Evolutionary conservation across 2,329 filamentous ascomycete species (phyloP).

Genomic region (Cordyceps javanica): DNA sequence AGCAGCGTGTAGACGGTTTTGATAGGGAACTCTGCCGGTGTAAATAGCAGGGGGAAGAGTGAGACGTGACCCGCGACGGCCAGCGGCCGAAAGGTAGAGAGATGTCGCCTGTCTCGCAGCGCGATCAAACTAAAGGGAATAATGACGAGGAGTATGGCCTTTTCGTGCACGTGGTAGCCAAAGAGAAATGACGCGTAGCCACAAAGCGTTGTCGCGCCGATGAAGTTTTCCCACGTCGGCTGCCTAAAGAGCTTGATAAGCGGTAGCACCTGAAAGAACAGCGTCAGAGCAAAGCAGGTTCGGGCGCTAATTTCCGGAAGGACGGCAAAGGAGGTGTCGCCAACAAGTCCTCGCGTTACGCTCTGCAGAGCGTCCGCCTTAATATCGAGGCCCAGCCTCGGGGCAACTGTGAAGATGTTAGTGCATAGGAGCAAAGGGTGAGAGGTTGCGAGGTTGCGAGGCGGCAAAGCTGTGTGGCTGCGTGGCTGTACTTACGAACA

Average conservation of each 20-base stretch:
- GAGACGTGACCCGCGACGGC: constrained; percentile 93
- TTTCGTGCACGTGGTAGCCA: constrained; percentile 98
- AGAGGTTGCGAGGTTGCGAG: too few relatives aligned
- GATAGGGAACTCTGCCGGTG: constrained; percentile 83
- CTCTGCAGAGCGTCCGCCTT: constrained; percentile 73
- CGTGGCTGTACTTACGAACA: constrained; percentile 51
- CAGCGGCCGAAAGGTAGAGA: constrained; percentile 85
- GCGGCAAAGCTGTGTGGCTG: background rate
- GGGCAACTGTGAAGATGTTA: constrained; percentile 57
- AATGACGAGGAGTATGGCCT: constrained; percentile 89
- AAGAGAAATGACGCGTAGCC: constrained; percentile 96
- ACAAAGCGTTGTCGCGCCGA: constrained; percentile 84
- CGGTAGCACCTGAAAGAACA: constrained; percentile 74
- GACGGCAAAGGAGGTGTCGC: constrained; percentile 89
- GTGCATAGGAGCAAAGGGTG: too few relatives aligned
- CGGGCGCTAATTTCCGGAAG: constrained; percentile 79
- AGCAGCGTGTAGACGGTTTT: constrained; percentile 90
- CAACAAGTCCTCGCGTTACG: constrained; percentile 86
- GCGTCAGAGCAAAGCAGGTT: constrained; percentile 74
- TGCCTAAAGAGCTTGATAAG: constrained; percentile 74
- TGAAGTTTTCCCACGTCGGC: constrained; percentile 82
- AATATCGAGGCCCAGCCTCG: constrained; percentile 68
- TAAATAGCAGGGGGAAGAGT: constrained; percentile 90
- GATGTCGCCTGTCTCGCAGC: constrained; percentile 80
- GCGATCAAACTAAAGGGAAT: constrained; percentile 93